A percentile compares a stretch with the other conserved stretches of the same genome.
Evolutionary conservation across 2,329 filamentous ascomycete genomes (phyloP).

Genomic region (Stachybotrys elegans): DNA sequence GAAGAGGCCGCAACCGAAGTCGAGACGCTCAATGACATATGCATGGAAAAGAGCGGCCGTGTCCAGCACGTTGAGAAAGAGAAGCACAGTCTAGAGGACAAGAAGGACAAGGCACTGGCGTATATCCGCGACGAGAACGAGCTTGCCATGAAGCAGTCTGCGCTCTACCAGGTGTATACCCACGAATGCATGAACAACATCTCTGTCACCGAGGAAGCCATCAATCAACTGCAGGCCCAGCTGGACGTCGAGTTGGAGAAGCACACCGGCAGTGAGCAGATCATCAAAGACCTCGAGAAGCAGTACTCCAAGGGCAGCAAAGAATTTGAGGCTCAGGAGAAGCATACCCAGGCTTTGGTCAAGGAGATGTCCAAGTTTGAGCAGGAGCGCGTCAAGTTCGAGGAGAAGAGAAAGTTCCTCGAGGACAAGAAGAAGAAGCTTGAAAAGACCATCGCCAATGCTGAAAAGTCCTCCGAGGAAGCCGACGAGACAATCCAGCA

Average conservation of each 20-base stretch:
- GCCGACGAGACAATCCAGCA: constrained; percentile 74
- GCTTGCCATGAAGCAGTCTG: constrained; percentile 79
- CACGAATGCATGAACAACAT: constrained; percentile 86
- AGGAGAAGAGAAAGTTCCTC: constrained; percentile 96
- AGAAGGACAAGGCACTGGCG: constrained; percentile 89
- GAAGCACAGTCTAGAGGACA: constrained; percentile 86
- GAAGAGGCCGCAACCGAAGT: constrained; percentile 89
- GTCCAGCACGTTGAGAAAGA: constrained; percentile 99
- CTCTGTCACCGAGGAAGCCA: constrained; percentile 81
- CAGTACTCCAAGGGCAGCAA: constrained; percentile 77
- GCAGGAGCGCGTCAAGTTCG: constrained; percentile 94
- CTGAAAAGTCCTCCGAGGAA: constrained; percentile 68
- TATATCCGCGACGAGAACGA: constrained; percentile 94
- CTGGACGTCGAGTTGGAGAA: constrained; percentile 86
- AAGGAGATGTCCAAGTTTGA: constrained; percentile 93
- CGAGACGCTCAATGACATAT: constrained; percentile 89
- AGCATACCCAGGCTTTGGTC: constrained; percentile 69
- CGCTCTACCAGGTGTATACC: constrained; percentile 88
- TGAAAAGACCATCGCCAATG: constrained; percentile 77
- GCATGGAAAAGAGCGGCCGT: constrained; percentile 87
- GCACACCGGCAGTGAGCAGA: constrained; percentile 81
- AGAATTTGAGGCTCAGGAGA: constrained; percentile 77
- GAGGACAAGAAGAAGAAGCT: constrained; percentile 89
- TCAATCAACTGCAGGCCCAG: constrained; percentile 82
- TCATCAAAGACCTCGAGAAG: constrained; percentile 86